Conservation (phyloP, 805 yeast genomes). For the Barnettozyma sp. region DNA sequence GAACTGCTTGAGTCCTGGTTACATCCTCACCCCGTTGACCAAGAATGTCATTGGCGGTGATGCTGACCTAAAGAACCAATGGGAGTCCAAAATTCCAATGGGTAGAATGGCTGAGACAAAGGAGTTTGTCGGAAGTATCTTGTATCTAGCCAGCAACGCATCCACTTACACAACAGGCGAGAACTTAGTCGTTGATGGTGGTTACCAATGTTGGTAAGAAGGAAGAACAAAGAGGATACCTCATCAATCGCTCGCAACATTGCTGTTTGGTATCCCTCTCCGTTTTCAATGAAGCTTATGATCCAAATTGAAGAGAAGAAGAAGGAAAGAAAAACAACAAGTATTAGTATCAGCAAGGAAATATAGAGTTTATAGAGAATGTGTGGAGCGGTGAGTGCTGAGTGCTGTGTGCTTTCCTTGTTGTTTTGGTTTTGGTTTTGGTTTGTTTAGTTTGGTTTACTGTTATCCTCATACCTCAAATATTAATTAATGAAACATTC, state of each 20-base stretch:
- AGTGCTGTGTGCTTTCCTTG: neutral
- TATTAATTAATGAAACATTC: too few relatives aligned
- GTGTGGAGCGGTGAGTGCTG: too few relatives aligned
- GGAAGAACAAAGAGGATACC: neutral
- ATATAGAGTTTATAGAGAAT: too few relatives aligned
- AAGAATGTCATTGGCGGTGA: constrained; percentile 57
- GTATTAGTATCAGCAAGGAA: too few relatives aligned
- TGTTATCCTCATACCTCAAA: too few relatives aligned
- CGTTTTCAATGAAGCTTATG: too few relatives aligned
- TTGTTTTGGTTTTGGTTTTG: neutral
- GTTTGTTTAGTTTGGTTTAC: neutral
- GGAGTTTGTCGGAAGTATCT: constrained; percentile 71
- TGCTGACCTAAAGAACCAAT: constrained; percentile 55
- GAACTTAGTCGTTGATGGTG: constrained; percentile 79
- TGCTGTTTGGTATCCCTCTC: too few relatives aligned
- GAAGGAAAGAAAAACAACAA: too few relatives aligned
- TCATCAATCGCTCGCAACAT: too few relatives aligned
- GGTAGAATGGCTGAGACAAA: constrained; percentile 81
- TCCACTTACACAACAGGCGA: constrained; percentile 80
- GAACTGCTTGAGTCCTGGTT: constrained; percentile 74
- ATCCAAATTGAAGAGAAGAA: too few relatives aligned
- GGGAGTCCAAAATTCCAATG: constrained; percentile 71
- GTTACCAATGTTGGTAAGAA: constrained; percentile 70
- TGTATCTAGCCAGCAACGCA: constrained; percentile 70
- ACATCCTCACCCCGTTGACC: constrained; percentile 73